A percentile compares a stretch with the other conserved stretches of the same genome.
Conservation (phyloP, 306 rosid species). For the Leucaena leucocephala region DNA sequence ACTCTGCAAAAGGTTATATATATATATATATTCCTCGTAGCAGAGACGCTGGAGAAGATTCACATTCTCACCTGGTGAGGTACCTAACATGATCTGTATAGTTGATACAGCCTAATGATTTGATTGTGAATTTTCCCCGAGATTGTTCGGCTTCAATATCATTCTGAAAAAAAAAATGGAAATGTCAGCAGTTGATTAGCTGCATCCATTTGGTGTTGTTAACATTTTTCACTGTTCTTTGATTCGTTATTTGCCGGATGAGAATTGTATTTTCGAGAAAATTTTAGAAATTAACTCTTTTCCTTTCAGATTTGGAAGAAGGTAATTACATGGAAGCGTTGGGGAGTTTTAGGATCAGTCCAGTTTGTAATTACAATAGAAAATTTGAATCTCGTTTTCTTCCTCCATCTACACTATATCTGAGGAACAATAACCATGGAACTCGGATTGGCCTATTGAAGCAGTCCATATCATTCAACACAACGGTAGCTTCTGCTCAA, state of each 20-base stretch:
- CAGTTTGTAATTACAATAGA: conserved; percentile 23
- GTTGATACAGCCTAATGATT: neutral
- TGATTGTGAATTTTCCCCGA: neutral
- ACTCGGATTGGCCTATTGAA: conserved; percentile 27
- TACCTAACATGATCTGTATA: neutral
- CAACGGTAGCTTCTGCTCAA: conserved; percentile 38
- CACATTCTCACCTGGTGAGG: neutral
- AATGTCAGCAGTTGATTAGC: neutral
- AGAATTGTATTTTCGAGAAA: neutral
- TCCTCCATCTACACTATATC: conserved; percentile 11
- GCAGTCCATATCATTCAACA: conserved; percentile 25
- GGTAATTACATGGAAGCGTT: conserved; percentile 49
- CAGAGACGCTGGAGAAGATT: neutral
- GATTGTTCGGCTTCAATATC: neutral
- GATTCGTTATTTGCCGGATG: neutral
- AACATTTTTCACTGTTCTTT: too few species aligned
- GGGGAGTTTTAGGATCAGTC: conserved; percentile 34
- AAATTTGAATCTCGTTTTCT: conserved; percentile 15
- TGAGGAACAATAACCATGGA: conserved; percentile 15
- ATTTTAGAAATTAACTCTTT: neutral
- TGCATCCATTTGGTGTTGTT: neutral
- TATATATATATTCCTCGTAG: neutral
- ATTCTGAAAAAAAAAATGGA: neutral
- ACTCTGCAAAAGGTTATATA: neutral
- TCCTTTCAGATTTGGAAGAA: conserved; percentile 28